Percentiles rank a stretch among this genome's conserved stretches.
Evolutionary conservation across 1,139 yeast species (phyloP).

Genomic region (Meyerozyma athensensis): DNA sequence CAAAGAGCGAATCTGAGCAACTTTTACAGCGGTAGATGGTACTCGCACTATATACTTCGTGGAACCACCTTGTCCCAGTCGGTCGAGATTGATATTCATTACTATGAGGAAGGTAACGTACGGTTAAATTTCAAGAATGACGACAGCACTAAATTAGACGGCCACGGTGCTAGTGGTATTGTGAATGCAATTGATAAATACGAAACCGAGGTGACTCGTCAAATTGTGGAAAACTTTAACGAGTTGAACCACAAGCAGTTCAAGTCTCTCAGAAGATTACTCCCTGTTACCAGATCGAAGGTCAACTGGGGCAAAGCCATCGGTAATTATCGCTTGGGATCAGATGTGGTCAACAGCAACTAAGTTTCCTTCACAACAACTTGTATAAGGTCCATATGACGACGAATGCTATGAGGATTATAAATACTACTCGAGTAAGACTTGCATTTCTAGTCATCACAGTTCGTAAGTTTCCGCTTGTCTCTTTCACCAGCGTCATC

Average conservation of each 20-base stretch:
- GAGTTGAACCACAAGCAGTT: constrained; percentile 76
- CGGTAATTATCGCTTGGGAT: constrained; percentile 84
- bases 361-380: constrained; percentile 9
- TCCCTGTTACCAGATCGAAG: constrained; percentile 87
- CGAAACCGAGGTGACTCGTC: constrained; percentile 61
- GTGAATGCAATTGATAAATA: constrained; percentile 48
- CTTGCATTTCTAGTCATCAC: constrained; percentile 44
- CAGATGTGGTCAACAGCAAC: constrained; percentile 57
- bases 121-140: constrained; percentile 57
- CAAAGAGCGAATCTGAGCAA: constrained; percentile 70
- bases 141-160: constrained; percentile 21
- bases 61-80: constrained; percentile 44
- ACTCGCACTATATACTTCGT: constrained; percentile 53
- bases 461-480: constrained; percentile 60
- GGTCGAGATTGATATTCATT: constrained; percentile 73
- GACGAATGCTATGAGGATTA: constrained; percentile 10
- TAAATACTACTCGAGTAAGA: constrained; percentile 31
- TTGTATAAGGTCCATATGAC: constrained; percentile 12
- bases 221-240: constrained; percentile 59
- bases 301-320: constrained; percentile 95
- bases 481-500: constrained; percentile 55
- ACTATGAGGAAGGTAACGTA: constrained; percentile 95
- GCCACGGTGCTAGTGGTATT: constrained; percentile 26
- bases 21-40: constrained; percentile 91
- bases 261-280: constrained; percentile 80